Evolutionary conservation across 129 eudicot genomes (phyloP).

Genomic region (Flaveria linearis): DNA sequence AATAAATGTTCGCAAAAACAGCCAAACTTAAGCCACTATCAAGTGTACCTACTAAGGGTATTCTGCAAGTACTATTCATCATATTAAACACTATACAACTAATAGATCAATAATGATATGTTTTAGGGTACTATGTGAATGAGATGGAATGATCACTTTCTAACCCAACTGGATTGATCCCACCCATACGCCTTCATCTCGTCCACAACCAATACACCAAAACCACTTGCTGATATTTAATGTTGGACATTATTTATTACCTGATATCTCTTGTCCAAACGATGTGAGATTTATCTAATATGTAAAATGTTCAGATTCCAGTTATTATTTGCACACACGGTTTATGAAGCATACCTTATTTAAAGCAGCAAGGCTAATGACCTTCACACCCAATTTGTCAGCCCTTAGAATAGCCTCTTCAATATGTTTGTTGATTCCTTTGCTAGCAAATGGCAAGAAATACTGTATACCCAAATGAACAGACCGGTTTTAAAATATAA

Average conservation of each 20-base stretch:
- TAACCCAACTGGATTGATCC: not conserved
- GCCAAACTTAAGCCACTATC: not conserved
- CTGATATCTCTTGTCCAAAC: not conserved
- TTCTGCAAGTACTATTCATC: not conserved
- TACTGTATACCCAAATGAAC: slow-evolving; percentile 41
- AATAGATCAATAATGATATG: not conserved
- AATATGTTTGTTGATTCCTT: slow-evolving; percentile 84
- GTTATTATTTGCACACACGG: not conserved
- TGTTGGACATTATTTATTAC: not conserved
- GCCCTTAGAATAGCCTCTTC: slow-evolving; percentile 93
- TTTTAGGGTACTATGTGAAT: not conserved
- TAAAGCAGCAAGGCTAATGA: slow-evolving; percentile 93
- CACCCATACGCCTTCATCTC: too few species aligned
- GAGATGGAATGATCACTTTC: not conserved
- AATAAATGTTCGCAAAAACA: not conserved
- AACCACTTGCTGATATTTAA: not conserved
- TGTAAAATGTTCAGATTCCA: not conserved
- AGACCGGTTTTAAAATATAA: not conserved
- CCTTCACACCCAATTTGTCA: slow-evolving; percentile 84
- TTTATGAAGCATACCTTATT: slow-evolving; percentile 58
- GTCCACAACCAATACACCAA: not conserved
- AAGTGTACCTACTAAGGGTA: not conserved
- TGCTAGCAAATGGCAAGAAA: slow-evolving; percentile 82
- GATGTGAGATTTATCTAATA: not conserved
- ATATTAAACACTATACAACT: slow-evolving; percentile 2